These are phyloP conservation scores for Linnemannia hyalina DNA, from an alignment of 192 early-diverging fungal species.

Conservation along the genomic window DNA sequence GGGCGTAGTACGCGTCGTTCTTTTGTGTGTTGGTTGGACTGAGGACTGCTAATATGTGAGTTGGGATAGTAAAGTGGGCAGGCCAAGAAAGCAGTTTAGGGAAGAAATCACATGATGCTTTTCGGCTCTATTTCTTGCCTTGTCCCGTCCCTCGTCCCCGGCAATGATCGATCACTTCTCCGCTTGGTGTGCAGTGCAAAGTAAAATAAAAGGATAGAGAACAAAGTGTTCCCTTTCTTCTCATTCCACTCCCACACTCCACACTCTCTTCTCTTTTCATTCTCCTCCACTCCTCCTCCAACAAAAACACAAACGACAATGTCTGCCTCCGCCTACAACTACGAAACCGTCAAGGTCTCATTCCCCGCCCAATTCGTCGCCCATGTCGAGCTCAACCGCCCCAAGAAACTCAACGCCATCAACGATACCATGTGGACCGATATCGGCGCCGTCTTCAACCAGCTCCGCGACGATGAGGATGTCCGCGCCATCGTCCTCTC, in stretches of 20 bases:
- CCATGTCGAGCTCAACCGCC: slow-evolving; percentile 87
- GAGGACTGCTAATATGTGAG: neutral
- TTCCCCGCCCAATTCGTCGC: slow-evolving; percentile 74
- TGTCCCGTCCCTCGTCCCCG: neutral
- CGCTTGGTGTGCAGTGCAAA: neutral
- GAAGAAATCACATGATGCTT: neutral
- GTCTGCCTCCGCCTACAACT: slow-evolving; percentile 61
- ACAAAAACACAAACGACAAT: slow-evolving; percentile 23
- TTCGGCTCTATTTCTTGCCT: neutral
- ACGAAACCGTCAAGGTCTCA: slow-evolving; percentile 71
- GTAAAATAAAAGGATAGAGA: neutral
- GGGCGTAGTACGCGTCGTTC: slow-evolving; percentile 10
- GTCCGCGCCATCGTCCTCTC: slow-evolving; percentile 85
- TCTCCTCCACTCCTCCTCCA: neutral
- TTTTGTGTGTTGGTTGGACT: neutral
- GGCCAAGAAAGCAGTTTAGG: neutral
- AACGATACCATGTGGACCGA: slow-evolving; percentile 58
- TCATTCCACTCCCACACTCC: neutral
- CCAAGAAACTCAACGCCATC: slow-evolving; percentile 88
- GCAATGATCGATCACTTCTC: neutral
- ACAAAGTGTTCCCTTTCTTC: slow-evolving; percentile 3
- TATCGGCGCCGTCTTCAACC: slow-evolving; percentile 44
- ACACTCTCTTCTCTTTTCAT: neutral
- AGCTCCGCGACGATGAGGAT: slow-evolving; percentile 64
- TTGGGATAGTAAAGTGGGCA: neutral